Conservation (phyloP, 257 asterid species). For the Nicotiana tomentosiformis region DNA sequence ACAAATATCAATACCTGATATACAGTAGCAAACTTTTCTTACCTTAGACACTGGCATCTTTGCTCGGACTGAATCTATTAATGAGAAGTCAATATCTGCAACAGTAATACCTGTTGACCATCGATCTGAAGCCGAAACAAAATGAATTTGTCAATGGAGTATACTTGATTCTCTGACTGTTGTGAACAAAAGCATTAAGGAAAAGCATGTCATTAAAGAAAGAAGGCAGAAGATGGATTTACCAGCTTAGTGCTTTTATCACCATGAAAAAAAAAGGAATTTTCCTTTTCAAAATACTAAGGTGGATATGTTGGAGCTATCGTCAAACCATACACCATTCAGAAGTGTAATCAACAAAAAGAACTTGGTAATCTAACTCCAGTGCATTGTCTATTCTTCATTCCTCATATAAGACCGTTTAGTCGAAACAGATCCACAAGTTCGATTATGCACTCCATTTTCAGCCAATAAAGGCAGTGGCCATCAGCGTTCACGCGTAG, state of each 20-base stretch:
- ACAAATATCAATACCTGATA: neutral
- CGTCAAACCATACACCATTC: neutral
- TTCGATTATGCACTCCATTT: neutral
- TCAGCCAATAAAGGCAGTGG: neutral
- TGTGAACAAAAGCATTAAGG: neutral
- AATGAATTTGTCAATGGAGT: neutral
- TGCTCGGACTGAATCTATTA: slow-evolving; percentile 60
- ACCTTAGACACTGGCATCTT: slow-evolving; percentile 76
- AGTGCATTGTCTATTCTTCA: neutral
- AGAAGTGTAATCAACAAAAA: neutral
- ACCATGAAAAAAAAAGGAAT: neutral
- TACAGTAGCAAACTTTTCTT: neutral
- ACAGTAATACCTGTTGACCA: slow-evolving; percentile 72
- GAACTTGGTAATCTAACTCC: neutral
- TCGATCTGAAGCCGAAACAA: slow-evolving; percentile 42
- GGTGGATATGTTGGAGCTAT: neutral
- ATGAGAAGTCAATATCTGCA: slow-evolving; percentile 76
- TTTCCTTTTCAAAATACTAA: neutral
- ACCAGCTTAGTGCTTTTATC: neutral
- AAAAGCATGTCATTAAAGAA: neutral
- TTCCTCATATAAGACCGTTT: neutral
- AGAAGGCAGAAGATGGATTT: neutral
- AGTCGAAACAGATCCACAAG: neutral
- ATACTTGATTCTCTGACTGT: neutral
- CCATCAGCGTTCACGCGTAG: neutral